Evolutionary conservation across 305 asterid genomes (phyloP), one percentile per base, ranked within the genome.

Genomic region (Coffea humblotiana): DNA sequence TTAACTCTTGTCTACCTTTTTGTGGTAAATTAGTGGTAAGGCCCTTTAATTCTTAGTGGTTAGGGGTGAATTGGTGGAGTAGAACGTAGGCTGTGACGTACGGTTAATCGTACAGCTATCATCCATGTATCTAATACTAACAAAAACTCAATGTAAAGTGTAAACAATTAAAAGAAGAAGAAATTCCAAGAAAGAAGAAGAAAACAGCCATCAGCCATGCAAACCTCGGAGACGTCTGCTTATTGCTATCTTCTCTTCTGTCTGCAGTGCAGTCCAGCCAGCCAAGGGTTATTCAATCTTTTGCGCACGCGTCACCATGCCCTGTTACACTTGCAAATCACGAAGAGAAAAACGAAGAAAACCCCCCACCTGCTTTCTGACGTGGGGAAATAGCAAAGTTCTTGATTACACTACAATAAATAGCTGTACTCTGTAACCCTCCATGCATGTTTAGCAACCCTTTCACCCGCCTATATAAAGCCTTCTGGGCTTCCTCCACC

Each of bases 21-120:
- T 23, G 27, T 21, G 19, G 27, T 40, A 69, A 56, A 12, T 18
- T 7, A 63, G 67, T 3, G 43, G 9, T 5, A 45, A 21, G 19
- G 15, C 14, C 27, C 74, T 40, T 3, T 52, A 49, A 16, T 73
- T 73, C 23, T 21, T 25, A 73, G 64, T 51, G 65, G 66, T 52
- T 19, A 3, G 45, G 19, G 66, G 16, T 66, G 43, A 40, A 29
- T 2, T 71, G 35, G 73, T 60, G 27, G 77, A 76, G 64, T 23
- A 18, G 14, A 29, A 8, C 67, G 66, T 68, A 80, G 47, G 79
- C 60, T 60, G 63, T 80, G 79, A 80, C 79, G 83, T 43, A 48
- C 18, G 18, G 70, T 65, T 25, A 25, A 70, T 43, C 21, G 43
- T 56, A 72, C 12, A 4, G 48, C 52, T 19, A 43, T 72, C 29